Conservation (phyloP, 2,329 filamentous ascomycete genomes). For the Alternaria burnsii region DNA sequence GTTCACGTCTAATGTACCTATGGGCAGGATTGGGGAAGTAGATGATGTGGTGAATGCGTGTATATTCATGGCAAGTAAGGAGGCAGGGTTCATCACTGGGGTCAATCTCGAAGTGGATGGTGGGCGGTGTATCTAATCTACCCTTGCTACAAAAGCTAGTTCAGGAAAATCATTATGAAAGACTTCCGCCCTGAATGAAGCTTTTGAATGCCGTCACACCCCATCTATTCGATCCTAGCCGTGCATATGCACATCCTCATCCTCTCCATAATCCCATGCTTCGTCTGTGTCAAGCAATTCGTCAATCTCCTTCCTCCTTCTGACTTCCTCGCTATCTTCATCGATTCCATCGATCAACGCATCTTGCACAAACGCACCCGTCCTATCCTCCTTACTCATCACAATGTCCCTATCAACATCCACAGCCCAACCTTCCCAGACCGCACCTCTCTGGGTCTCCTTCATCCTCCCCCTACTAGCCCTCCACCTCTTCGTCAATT, state of each 20-base stretch:
- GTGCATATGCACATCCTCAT: conserved; percentile 2
- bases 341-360: conserved; percentile 7
- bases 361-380: conserved; percentile 16
- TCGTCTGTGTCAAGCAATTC: conserved; percentile 32
- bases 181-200: background rate
- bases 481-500: conserved; percentile 46
- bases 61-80: conserved; percentile 65
- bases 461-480: conserved; percentile 31
- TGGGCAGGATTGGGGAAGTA: conserved; percentile 66
- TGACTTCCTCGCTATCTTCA: conserved; percentile 15
- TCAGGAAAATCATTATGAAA: background rate
- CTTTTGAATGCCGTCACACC: background rate
- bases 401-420: conserved; percentile 27
- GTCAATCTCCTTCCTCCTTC: conserved; percentile 27
- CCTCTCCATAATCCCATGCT: background rate
- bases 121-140: conserved; percentile 45
- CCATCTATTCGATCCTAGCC: background rate
- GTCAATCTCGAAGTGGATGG: conserved; percentile 55
- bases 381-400: conserved; percentile 33
- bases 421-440: conserved; percentile 48
- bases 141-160: background rate
- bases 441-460: conserved; percentile 29
- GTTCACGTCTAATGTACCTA: conserved; percentile 65
- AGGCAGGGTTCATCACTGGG: conserved; percentile 69
- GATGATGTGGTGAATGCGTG: conserved; percentile 68